These are phyloP conservation scores for Raphanus hybrid DNA, from an alignment of 441 rosid species.

Conservation along the genomic window DNA sequence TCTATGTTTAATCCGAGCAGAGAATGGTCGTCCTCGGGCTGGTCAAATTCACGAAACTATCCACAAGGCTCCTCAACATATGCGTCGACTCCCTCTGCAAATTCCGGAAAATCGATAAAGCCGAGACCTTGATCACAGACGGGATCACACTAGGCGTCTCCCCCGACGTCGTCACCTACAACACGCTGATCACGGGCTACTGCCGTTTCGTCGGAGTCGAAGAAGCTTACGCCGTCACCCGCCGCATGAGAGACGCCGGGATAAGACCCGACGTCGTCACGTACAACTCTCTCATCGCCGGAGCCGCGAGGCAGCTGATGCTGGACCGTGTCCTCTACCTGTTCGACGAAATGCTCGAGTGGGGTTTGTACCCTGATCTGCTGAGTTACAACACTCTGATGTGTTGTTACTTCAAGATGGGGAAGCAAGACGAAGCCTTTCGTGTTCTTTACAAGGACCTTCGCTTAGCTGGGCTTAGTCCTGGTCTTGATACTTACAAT, in stretches of 20 bases:
- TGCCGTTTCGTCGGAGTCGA: slow-evolving; percentile 62
- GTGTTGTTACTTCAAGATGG: slow-evolving; percentile 74
- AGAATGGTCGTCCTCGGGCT: slow-evolving; percentile 45
- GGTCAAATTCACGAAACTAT: slow-evolving; percentile 42
- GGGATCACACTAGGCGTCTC: slow-evolving; percentile 70
- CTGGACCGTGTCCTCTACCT: slow-evolving; percentile 51
- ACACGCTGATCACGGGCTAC: slow-evolving; percentile 64
- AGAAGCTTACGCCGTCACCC: slow-evolving; percentile 59
- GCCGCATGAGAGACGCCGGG: slow-evolving; percentile 72
- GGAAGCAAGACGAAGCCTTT: slow-evolving; percentile 67
- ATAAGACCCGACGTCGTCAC: slow-evolving; percentile 63
- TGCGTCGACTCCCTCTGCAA: slow-evolving; percentile 67
- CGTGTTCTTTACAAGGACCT: slow-evolving; percentile 55
- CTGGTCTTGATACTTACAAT: slow-evolving; percentile 64
- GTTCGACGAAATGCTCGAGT: slow-evolving; percentile 80
- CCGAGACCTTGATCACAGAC: slow-evolving; percentile 68
- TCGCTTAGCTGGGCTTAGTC: slow-evolving; percentile 37
- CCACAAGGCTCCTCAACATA: slow-evolving; percentile 67
- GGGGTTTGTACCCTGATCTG: slow-evolving; percentile 61
- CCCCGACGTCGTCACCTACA: slow-evolving; percentile 85
- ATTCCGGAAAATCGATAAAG: slow-evolving; percentile 54
- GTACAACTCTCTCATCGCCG: slow-evolving; percentile 73
- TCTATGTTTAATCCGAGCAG: slow-evolving; percentile 29
- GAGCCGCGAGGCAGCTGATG: slow-evolving; percentile 52
- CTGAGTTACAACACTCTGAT: slow-evolving; percentile 86